Evolutionary conservation across 495 filamentous ascomycete genomes (phyloP).

Genomic region (Bacidia gigantensis): DNA sequence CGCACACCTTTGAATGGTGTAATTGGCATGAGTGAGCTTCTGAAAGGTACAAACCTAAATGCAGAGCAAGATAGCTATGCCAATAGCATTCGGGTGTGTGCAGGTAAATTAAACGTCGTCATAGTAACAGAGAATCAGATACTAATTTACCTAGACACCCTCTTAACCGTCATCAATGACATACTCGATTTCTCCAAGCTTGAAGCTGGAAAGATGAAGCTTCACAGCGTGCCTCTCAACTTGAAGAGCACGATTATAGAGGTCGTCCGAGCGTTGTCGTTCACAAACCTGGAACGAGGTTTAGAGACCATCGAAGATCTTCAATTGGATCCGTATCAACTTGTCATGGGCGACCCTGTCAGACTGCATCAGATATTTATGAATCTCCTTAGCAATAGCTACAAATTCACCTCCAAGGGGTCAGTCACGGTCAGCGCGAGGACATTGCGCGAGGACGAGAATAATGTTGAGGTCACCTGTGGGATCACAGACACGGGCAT

Average conservation of each 20-base stretch:
- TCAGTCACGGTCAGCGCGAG: slow-evolving; percentile 66
- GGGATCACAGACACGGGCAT: slow-evolving; percentile 87
- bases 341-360: slow-evolving; percentile 84
- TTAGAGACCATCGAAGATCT: slow-evolving; percentile 60
- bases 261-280: slow-evolving; percentile 72
- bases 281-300: slow-evolving; percentile 67
- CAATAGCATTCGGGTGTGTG: slow-evolving; percentile 83
- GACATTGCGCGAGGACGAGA: slow-evolving; percentile 53
- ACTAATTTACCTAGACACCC: slow-evolving; percentile 39
- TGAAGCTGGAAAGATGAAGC: slow-evolving; percentile 91
- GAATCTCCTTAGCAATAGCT: slow-evolving; percentile 82
- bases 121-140: not conserved
- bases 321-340: slow-evolving; percentile 51
- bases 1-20: slow-evolving; percentile 81
- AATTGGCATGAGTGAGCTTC: slow-evolving; percentile 77
- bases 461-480: slow-evolving; percentile 60
- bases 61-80: slow-evolving; percentile 80
- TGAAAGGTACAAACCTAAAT: slow-evolving; percentile 63
- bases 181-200: slow-evolving; percentile 89
- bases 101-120: slow-evolving; percentile 19
- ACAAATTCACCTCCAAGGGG: slow-evolving; percentile 84
- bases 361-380: slow-evolving; percentile 86
- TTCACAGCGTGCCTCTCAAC: slow-evolving; percentile 74
- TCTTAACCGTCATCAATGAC: slow-evolving; percentile 90
- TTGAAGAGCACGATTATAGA: slow-evolving; percentile 76